phyloP scores from a whole-genome alignment of 1,284 basidiomycete genomes.

The Ustilago tritici region DNA sequence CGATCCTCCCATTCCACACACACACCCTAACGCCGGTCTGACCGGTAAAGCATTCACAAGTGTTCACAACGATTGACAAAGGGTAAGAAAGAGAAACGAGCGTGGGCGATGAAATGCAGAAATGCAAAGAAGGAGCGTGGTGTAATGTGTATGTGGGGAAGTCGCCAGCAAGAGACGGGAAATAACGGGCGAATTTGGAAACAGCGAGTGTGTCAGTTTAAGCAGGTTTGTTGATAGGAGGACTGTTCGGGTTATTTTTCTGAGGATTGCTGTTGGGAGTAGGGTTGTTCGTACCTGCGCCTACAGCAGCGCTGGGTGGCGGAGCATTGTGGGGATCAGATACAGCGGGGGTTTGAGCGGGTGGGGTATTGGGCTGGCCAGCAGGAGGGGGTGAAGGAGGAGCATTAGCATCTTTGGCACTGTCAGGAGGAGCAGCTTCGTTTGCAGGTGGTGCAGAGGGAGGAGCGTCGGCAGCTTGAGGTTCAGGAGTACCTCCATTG shows the following conservation, averaged over 20 bases:
- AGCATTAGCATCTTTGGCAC: no score
- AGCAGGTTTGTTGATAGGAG: not conserved
- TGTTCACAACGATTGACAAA: not conserved
- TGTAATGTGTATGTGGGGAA: not conserved
- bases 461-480: not conserved
- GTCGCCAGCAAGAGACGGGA: not conserved
- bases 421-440: no score
- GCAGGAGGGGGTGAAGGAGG: no score
- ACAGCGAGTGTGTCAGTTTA: not conserved
- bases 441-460: not conserved
- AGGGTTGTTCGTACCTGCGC: not conserved
- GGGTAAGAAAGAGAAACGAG: not conserved
- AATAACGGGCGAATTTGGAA: not conserved
- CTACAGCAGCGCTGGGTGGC: not conserved
- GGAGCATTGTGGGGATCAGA: not conserved
- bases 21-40: not conserved
- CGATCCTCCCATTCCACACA: not conserved
- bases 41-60: no score
- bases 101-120: not conserved
- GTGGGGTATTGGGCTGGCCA: not conserved
- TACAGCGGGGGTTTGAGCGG: not conserved
- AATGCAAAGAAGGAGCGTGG: no score
- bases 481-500: not conserved
- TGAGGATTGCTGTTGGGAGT: not conserved
- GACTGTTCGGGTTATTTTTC: not conserved